Evolutionary conservation across 441 rosid species (phyloP).

Genomic region (Adansonia gregorii): DNA sequence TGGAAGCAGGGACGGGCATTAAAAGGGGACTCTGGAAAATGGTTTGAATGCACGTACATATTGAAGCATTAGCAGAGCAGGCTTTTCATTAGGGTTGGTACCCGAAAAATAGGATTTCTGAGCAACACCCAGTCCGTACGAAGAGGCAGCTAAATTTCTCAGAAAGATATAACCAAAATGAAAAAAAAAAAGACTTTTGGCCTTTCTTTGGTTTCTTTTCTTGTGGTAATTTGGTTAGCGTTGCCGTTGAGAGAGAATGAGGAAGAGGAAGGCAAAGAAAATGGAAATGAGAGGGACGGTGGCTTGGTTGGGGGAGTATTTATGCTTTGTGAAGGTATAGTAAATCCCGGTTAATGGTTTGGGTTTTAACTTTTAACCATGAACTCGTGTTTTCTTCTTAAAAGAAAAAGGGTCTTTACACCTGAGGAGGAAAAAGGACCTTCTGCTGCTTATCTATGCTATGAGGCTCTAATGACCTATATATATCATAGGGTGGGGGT

Average conservation of each 20-base stretch:
- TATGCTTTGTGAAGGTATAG: conserved; percentile 37
- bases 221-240: conserved; percentile 10
- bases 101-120: conserved; percentile 44
- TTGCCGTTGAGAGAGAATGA: background rate
- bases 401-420: background rate
- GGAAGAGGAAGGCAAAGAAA: background rate
- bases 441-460: background rate
- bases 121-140: conserved; percentile 38
- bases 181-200: background rate
- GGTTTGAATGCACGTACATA: conserved; percentile 33
- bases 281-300: background rate
- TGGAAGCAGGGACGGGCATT: background rate
- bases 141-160: conserved; percentile 17
- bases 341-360: background rate
- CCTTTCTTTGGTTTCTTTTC: conserved; percentile 24
- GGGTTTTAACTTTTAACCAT: conserved; percentile 3
- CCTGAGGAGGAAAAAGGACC: conserved; percentile 25
- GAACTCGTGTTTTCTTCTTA: background rate
- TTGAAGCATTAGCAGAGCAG: conserved; percentile 27
- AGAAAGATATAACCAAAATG: conserved; percentile 13
- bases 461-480: background rate
- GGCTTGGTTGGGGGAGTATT: conserved; percentile 42
- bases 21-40: conserved; percentile 24
- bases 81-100: conserved; percentile 24
- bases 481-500: too few relatives aligned